Evolutionary conservation across 768 basidiomycete genomes (phyloP).

Genomic region (Trametes elegans): DNA sequence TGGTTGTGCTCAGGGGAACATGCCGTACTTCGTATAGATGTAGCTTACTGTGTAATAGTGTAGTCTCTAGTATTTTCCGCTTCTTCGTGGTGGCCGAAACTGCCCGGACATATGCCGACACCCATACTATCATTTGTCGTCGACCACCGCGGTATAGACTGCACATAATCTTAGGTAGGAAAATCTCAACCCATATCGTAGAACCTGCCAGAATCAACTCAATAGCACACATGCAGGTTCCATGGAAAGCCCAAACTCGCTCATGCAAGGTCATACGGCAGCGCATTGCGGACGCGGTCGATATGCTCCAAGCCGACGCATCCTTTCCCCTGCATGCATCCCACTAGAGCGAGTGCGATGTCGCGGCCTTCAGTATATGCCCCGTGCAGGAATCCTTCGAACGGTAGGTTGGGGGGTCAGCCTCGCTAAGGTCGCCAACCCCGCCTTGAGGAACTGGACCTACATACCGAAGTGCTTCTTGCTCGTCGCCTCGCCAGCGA

Average conservation of each 20-base stretch:
- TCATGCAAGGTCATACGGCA: slow-evolving; percentile 31
- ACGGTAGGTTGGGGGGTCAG: not conserved
- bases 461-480: slow-evolving; percentile 55
- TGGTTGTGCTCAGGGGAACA: slow-evolving; percentile 45
- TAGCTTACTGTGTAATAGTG: not conserved
- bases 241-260: not conserved
- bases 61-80: not conserved
- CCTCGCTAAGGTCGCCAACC: no score
- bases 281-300: slow-evolving; percentile 31
- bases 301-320: slow-evolving; percentile 29
- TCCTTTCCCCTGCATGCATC: slow-evolving; percentile 37
- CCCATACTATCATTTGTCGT: no score
- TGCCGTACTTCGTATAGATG: slow-evolving; percentile 53
- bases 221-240: no score
- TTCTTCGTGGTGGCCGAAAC: no score
- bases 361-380: slow-evolving; percentile 55
- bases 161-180: no score
- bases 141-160: no score
- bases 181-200: no score
- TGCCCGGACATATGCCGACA: no score
- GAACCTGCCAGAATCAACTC: no score
- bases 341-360: slow-evolving; percentile 38
- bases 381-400: slow-evolving; percentile 54
- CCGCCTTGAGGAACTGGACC: not conserved
- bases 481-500: slow-evolving; percentile 64